These are phyloP conservation scores for Gracilaria domingensis DNA, from an alignment of 23 red algal genomes.

Conservation along the genomic window DNA sequence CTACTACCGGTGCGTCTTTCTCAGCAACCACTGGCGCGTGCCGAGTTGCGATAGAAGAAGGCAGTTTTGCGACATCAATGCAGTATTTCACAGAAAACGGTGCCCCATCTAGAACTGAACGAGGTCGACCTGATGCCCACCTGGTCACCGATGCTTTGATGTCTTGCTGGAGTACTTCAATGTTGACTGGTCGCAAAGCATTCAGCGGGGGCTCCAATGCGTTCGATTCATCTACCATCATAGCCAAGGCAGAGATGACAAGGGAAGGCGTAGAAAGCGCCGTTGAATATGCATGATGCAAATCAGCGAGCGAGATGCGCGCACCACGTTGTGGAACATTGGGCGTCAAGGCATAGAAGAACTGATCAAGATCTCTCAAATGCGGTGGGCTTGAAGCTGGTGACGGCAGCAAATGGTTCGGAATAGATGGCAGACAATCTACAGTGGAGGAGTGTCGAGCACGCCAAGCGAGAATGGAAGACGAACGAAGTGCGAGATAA, in stretches of 20 bases:
- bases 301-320: slow-evolving; percentile 17
- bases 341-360: slow-evolving; percentile 12
- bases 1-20: slow-evolving; percentile 47
- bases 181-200: background rate
- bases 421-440: slow-evolving; percentile 7
- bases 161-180: background rate
- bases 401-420: slow-evolving; percentile 3
- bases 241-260: background rate
- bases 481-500: slow-evolving; percentile 11
- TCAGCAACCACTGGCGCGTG: background rate
- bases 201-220: background rate
- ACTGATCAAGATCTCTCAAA: slow-evolving; percentile 17
- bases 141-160: slow-evolving; percentile 38
- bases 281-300: slow-evolving; percentile 30
- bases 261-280: slow-evolving; percentile 19
- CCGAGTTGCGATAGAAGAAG: slow-evolving; percentile 34
- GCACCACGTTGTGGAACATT: background rate
- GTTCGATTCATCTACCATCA: slow-evolving; percentile 27
- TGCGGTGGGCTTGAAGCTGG: background rate
- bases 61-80: slow-evolving; percentile 29
- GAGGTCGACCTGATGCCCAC: slow-evolving; percentile 38
- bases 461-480: slow-evolving; percentile 13
- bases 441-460: background rate
- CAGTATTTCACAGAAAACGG: slow-evolving; percentile 81
- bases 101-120: slow-evolving; percentile 71